Percentiles rank a stretch among this genome's conserved stretches.
Conservation (phyloP, 2,329 filamentous ascomycete genomes). For the Stachybotrys elegans region DNA sequence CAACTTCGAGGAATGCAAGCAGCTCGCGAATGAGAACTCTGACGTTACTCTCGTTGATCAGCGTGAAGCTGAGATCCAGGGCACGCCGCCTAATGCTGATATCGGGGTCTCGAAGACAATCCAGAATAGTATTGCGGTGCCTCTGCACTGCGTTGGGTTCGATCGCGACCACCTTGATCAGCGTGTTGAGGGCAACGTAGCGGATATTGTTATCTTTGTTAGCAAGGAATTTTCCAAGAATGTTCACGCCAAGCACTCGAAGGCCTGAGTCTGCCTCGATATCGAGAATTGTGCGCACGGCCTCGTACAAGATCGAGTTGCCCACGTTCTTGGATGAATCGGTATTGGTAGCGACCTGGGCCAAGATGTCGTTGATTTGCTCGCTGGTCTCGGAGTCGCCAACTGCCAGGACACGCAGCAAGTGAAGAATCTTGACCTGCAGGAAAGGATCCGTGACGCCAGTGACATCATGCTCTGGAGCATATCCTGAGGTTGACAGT, state of each 20-base stretch:
- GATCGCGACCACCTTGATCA: slow-evolving; percentile 96
- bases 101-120: slow-evolving; percentile 93
- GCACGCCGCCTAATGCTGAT: slow-evolving; percentile 95
- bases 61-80: slow-evolving; percentile 94
- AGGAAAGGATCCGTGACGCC: slow-evolving; percentile 97
- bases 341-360: slow-evolving; percentile 96
- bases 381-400: slow-evolving; percentile 87
- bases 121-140: slow-evolving; percentile 94
- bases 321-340: slow-evolving; percentile 98
- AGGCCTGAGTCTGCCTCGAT: slow-evolving; percentile 96
- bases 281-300: slow-evolving; percentile 92
- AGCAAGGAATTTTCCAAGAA: slow-evolving; percentile 95
- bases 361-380: slow-evolving; percentile 96
- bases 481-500: slow-evolving; percentile 90
- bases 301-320: slow-evolving; percentile 96
- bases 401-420: slow-evolving; percentile 80
- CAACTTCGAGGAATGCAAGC: slow-evolving; percentile 90
- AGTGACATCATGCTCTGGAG: slow-evolving; percentile 95
- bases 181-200: slow-evolving; percentile 93
- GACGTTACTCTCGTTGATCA: slow-evolving; percentile 96
- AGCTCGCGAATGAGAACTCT: slow-evolving; percentile 89
- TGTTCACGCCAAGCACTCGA: slow-evolving; percentile 93
- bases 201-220: slow-evolving; percentile 99
- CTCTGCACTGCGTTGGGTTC: slow-evolving; percentile 96
- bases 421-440: slow-evolving; percentile 88